phyloP scores from a whole-genome alignment of 805 yeast species.

The Middelhovenomyces tepae region DNA sequence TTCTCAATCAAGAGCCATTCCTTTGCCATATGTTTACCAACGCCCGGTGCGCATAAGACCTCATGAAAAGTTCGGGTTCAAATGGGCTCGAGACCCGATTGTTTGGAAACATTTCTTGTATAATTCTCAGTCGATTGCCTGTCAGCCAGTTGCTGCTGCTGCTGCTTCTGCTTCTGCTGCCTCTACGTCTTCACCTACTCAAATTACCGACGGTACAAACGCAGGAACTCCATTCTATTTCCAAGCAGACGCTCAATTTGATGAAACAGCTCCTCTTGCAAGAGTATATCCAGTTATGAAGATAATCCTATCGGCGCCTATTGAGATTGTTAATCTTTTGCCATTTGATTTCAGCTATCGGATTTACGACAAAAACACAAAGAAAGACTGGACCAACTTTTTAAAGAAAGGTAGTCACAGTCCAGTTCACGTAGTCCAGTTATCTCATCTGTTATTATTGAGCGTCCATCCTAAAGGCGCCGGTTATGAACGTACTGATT shows the following conservation, averaged over 20 bases:
- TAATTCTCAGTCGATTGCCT: constrained; percentile 48
- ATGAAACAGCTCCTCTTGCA: constrained; percentile 60
- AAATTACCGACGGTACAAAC: too few species aligned
- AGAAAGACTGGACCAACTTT: constrained; percentile 55
- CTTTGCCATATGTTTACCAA: constrained; percentile 58
- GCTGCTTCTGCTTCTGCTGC: constrained; percentile 28
- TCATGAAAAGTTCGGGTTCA: constrained; percentile 41
- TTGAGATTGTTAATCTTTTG: constrained; percentile 72
- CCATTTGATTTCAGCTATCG: constrained; percentile 75
- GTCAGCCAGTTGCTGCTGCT: constrained; percentile 36
- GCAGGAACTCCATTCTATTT: constrained; percentile 45
- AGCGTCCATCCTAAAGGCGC: constrained; percentile 48
- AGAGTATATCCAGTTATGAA: constrained; percentile 78
- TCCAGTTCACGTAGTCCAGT: constrained; percentile 71
- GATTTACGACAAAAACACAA: constrained; percentile 65
- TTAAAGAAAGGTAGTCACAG: constrained; percentile 59
- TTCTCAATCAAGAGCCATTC: constrained; percentile 55
- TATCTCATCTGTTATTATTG: constrained; percentile 60
- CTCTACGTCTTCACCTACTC: too few species aligned
- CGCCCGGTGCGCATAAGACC: constrained; percentile 58
- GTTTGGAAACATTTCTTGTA: constrained; percentile 56
- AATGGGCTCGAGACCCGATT: constrained; percentile 58
- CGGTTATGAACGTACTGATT: constrained; percentile 58
- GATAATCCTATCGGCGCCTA: constrained; percentile 71
- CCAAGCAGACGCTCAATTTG: constrained; percentile 61